phyloP scores from a whole-genome alignment of 768 basidiomycete genomes.

The Chalciporus piperatus region DNA sequence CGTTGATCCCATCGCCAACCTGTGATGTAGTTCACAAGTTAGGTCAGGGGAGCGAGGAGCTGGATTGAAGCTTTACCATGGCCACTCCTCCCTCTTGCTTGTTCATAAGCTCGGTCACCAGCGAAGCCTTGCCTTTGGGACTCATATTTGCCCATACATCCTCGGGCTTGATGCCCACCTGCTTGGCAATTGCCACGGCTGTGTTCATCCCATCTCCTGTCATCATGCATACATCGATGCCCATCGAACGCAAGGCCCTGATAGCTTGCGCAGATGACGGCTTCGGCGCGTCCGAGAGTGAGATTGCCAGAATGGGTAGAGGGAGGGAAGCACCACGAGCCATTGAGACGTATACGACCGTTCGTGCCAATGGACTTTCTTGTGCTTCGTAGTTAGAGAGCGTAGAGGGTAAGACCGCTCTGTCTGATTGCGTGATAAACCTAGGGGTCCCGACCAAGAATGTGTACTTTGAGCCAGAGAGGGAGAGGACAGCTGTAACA shows the following conservation, averaged over 20 bases:
- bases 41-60: background rate
- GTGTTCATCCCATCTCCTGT: slow-evolving; percentile 90
- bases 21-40: slow-evolving; percentile 26
- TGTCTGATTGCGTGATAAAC: slow-evolving; percentile 60
- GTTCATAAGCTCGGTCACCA: slow-evolving; percentile 78
- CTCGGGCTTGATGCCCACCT: slow-evolving; percentile 82
- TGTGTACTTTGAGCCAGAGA: slow-evolving; percentile 51
- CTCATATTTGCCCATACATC: slow-evolving; percentile 91
- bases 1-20: slow-evolving; percentile 99
- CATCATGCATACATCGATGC: slow-evolving; percentile 89
- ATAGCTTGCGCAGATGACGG: slow-evolving; percentile 83
- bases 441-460: slow-evolving; percentile 74
- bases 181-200: slow-evolving; percentile 82
- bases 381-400: slow-evolving; percentile 63
- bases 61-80: slow-evolving; percentile 59
- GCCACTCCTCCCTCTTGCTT: slow-evolving; percentile 73
- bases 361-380: slow-evolving; percentile 73
- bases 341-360: slow-evolving; percentile 85
- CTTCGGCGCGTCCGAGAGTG: slow-evolving; percentile 86
- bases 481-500: slow-evolving; percentile 64
- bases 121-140: slow-evolving; percentile 90
- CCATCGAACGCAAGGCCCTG: slow-evolving; percentile 78
- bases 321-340: slow-evolving; percentile 36
- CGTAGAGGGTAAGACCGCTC: slow-evolving; percentile 52
- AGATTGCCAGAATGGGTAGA: slow-evolving; percentile 72